Conservation (phyloP, 768 basidiomycete genomes). For the Agrocybe pediades region DNA sequence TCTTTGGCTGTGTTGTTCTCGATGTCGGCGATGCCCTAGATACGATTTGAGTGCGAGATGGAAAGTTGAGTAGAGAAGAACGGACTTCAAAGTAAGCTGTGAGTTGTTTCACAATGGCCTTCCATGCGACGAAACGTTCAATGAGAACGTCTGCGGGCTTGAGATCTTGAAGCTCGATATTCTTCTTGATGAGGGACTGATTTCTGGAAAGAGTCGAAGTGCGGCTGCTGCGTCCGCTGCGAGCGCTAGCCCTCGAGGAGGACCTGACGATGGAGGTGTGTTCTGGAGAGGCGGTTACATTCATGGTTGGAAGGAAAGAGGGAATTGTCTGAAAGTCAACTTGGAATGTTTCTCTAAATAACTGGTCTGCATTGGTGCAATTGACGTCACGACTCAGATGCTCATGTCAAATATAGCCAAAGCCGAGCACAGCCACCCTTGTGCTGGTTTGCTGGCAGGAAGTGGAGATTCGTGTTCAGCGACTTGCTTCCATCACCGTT, state of each 20-base stretch:
- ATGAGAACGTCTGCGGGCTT: slow-evolving; percentile 95
- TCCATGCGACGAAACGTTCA: slow-evolving; percentile 93
- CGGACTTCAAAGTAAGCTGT: slow-evolving; percentile 83
- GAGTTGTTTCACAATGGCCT: slow-evolving; percentile 94
- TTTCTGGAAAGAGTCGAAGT: slow-evolving; percentile 72
- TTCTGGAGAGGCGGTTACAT: background rate
- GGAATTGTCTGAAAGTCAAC: background rate
- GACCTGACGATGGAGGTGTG: slow-evolving; percentile 13
- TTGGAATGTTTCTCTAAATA: slow-evolving; percentile 1
- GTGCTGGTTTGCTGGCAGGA: background rate
- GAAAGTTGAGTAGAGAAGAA: background rate
- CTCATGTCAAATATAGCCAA: background rate
- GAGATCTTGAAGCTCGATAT: slow-evolving; percentile 86
- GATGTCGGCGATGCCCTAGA: slow-evolving; percentile 70
- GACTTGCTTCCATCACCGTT: too few species aligned
- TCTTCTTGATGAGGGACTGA: slow-evolving; percentile 93
- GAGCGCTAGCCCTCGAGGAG: slow-evolving; percentile 62
- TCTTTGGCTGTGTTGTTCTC: slow-evolving; percentile 94
- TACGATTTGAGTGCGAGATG: background rate
- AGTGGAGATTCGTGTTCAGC: too few species aligned
- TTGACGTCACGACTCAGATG: background rate
- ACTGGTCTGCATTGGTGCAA: background rate
- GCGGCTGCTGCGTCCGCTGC: slow-evolving; percentile 56
- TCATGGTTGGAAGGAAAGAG: slow-evolving; percentile 1
- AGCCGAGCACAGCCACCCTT: background rate